Percentiles rank a stretch among this genome's conserved stretches.
phyloP scores from a whole-genome alignment of 2,329 filamentous ascomycete genomes.

The Septoria linicola region DNA sequence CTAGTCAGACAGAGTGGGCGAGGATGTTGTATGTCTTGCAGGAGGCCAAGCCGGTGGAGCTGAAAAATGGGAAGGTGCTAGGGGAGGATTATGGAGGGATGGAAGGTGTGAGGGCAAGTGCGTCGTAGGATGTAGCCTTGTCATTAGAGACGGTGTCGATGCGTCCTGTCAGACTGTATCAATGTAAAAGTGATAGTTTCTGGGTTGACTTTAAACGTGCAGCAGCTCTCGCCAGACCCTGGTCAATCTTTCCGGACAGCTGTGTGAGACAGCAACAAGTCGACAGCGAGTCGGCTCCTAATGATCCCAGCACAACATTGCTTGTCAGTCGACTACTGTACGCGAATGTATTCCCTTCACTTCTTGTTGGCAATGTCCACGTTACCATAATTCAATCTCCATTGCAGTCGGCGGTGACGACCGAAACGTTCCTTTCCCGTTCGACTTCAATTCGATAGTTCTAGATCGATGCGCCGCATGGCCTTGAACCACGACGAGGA shows the following conservation, averaged over 20 bases:
- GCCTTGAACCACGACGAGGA: slow-evolving; percentile 55
- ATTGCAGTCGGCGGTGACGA: too few relatives aligned
- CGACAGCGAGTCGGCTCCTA: too few relatives aligned
- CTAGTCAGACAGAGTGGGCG: slow-evolving; percentile 21
- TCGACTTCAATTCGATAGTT: neutral
- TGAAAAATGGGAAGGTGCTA: neutral
- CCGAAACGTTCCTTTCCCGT: too few relatives aligned
- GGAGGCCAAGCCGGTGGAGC: slow-evolving; percentile 8
- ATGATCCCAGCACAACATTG: too few relatives aligned
- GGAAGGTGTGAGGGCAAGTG: slow-evolving; percentile 1
- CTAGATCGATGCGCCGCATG: slow-evolving; percentile 19
- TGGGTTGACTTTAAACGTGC: too few relatives aligned
- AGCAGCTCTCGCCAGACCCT: too few relatives aligned
- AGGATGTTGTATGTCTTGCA: slow-evolving; percentile 20
- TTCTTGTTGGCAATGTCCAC: too few relatives aligned
- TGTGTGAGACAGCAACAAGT: too few relatives aligned
- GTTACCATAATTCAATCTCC: too few relatives aligned
- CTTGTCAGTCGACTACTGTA: too few relatives aligned
- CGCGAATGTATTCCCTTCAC: too few relatives aligned
- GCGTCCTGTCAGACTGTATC: neutral
- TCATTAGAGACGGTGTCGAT: neutral
- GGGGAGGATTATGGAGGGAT: slow-evolving; percentile 12
- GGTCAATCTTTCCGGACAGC: too few relatives aligned
- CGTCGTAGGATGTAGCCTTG: neutral
- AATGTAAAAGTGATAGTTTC: neutral